Evolutionary conservation across 2,329 filamentous ascomycete genomes (phyloP).

Genomic region (Trichoderma hamatum): DNA sequence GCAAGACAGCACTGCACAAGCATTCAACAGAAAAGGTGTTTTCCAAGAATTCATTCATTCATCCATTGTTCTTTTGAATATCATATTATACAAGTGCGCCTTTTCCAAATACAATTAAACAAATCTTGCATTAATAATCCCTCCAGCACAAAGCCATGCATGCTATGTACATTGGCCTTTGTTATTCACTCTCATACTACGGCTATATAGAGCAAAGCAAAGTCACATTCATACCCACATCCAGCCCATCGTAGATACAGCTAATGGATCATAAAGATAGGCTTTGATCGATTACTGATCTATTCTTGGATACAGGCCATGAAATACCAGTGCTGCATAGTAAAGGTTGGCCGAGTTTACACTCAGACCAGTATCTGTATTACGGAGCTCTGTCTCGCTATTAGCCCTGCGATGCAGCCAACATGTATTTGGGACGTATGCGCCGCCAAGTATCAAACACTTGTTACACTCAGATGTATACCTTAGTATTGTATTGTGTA

Average conservation of each 20-base stretch:
- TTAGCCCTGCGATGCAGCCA: not conserved
- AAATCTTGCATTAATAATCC: not conserved
- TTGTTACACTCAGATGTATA: too few relatives aligned
- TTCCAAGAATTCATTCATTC: too few relatives aligned
- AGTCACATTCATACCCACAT: not conserved
- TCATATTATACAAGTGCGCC: not conserved
- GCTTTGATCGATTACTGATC: not conserved
- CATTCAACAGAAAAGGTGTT: not conserved
- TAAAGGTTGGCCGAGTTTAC: not conserved
- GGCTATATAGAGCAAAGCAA: not conserved
- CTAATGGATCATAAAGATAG: not conserved
- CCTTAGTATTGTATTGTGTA: too few relatives aligned
- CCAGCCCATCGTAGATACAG: not conserved
- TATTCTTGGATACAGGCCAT: not conserved
- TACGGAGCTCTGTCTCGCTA: not conserved
- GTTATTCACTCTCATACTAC: not conserved
- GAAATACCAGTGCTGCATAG: not conserved
- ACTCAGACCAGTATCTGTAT: not conserved
- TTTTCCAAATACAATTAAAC: not conserved
- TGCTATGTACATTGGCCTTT: not conserved
- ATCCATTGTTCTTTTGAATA: not conserved
- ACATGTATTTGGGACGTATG: not conserved
- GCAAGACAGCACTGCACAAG: not conserved
- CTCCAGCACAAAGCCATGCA: not conserved
- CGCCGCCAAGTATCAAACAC: not conserved